These are phyloP conservation scores for Trifolium repens DNA, from an alignment of 306 rosid species.

Conservation along the genomic window DNA sequence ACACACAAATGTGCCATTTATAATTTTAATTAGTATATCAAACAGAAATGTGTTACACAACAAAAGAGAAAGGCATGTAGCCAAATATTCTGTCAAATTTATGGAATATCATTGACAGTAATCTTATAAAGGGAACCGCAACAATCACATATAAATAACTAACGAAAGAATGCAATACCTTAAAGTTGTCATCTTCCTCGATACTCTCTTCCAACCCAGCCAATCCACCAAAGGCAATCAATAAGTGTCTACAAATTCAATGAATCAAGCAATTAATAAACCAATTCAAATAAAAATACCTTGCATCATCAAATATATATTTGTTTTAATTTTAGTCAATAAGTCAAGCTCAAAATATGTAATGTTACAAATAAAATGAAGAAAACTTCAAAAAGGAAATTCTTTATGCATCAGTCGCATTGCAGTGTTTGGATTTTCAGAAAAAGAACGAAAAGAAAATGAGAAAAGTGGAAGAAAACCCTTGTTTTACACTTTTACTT, in stretches of 20 bases:
- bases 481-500: too few species aligned
- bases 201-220: constrained; percentile 97
- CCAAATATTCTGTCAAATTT: constrained; percentile 2
- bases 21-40: background rate
- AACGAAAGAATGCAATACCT: constrained; percentile 52
- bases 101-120: constrained; percentile 29
- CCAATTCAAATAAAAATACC: constrained; percentile 11
- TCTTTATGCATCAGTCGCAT: constrained; percentile 1
- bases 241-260: constrained; percentile 68
- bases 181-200: constrained; percentile 79
- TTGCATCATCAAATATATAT: constrained; percentile 13
- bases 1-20: background rate
- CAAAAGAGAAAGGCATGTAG: constrained; percentile 16
- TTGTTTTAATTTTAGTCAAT: constrained; percentile 23
- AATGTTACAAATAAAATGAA: constrained; percentile 5
- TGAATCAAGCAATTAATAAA: constrained; percentile 38
- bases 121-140: constrained; percentile 30
- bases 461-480: background rate
- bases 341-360: constrained; percentile 16
- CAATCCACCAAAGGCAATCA: constrained; percentile 96
- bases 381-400: background rate
- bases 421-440: background rate
- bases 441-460: background rate
- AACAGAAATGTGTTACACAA: constrained; percentile 22
- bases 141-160: constrained; percentile 1